These are phyloP conservation scores for Colletotrichum gigasporum DNA, from an alignment of 2,329 filamentous ascomycete species.

Conservation along the genomic window DNA sequence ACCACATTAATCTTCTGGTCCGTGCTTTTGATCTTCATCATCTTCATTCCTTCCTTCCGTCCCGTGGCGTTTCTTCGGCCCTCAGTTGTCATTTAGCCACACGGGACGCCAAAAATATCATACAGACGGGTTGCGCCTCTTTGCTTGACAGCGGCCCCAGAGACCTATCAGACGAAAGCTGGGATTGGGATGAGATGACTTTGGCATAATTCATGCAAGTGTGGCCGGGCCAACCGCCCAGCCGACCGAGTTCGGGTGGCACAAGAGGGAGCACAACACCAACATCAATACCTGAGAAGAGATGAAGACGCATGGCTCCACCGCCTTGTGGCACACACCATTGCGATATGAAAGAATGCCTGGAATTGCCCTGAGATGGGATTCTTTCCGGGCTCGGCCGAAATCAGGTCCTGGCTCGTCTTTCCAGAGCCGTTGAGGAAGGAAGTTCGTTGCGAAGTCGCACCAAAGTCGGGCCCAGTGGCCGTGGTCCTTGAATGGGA, in stretches of 20 bases:
- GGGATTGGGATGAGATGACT: not conserved
- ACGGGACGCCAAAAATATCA: not conserved
- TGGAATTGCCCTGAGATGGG: not conserved
- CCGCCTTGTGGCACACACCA: conserved; percentile 7
- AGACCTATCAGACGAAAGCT: too few relatives aligned
- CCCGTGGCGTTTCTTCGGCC: not conserved
- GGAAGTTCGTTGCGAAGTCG: conserved; percentile 17
- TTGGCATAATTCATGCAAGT: not conserved
- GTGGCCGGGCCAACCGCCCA: not conserved
- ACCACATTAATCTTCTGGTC: not conserved
- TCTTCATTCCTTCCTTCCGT: too few relatives aligned
- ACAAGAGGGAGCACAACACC: conserved; percentile 6
- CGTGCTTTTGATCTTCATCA: not conserved
- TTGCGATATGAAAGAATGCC: not conserved
- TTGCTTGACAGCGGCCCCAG: too few relatives aligned
- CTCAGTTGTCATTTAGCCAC: too few relatives aligned
- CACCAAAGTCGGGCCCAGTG: not conserved
- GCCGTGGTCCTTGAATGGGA: not conserved
- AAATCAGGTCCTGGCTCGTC: not conserved
- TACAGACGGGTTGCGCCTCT: too few relatives aligned
- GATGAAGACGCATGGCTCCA: not conserved
- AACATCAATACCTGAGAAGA: conserved; percentile 2
- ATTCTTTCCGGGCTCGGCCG: not conserved
- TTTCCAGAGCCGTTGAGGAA: conserved; percentile 1
- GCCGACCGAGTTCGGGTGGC: not conserved